Base-by-base conservation (phyloP, 805 yeast species). In the Candida chauliodis region DNA sequence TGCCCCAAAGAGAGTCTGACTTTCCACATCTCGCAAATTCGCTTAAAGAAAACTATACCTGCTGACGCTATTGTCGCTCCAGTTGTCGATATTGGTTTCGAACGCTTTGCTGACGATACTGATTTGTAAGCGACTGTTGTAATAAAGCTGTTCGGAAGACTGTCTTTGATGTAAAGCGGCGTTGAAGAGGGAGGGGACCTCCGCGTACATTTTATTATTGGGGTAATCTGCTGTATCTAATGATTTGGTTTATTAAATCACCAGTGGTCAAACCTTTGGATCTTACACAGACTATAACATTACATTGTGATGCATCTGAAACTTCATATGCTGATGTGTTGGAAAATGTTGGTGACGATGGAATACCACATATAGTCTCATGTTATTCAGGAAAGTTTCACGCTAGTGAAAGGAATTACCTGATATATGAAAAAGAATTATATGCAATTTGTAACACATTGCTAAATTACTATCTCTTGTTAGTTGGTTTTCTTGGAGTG, bases 301-400 rank as follows among this genome's bases (percentile, higher is more conserved):
- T 34, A 5, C 21, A 17, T 16, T 23, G 30, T 18, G 37, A 34
- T 25, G 37, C 37, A 3, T 34, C 37, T 3, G 16, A 34, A 9
- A 10, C 17, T 5, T 13, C 23, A 7, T 34, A 30, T 30, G 37
- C 43, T n/a, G 59, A 58, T 3, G 56, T 52, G 9, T 22, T 52
- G 2, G 49, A 52, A 22, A 42, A 39, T 24, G 17, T 33, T 7
- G 37, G 18, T 24, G 30, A 24, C 6, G 16, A 25, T 13, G 37
- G 37, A 14, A 9, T 17, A 16, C 27, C 21, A 9, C 9, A 13
- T 7, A 11, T 34, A 8, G 30, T 34, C 8, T n/a, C 14, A 14
- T 34, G 37, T 17, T 34, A 34, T 34, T 34, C 37, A 4, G 37
- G 37, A 4, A 34, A 34, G 13, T 34, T 34, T n/a, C 18, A 26